These are phyloP conservation scores for Amorphotheca resinae DNA, from an alignment of 495 filamentous ascomycete species.

Conservation along the genomic window DNA sequence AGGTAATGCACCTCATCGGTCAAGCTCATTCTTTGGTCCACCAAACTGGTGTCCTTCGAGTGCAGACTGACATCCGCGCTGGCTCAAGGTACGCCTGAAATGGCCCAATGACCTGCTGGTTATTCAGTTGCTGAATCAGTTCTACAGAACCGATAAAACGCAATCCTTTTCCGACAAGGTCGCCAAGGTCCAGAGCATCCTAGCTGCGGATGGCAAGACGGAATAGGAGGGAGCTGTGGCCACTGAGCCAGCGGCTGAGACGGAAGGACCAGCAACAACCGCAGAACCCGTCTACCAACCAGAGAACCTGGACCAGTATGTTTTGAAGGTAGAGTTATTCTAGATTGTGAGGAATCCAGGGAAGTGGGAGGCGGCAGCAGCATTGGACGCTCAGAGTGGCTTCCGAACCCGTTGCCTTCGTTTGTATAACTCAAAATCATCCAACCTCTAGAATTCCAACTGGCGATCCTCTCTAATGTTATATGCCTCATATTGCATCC, in stretches of 20 bases:
- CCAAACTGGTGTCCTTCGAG: conserved; percentile 61
- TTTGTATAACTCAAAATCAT: too few species aligned
- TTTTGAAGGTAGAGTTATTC: background rate
- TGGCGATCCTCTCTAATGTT: too few species aligned
- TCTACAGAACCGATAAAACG: conserved; percentile 50
- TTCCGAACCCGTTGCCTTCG: too few species aligned
- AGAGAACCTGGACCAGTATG: conserved; percentile 1
- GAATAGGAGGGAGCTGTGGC: background rate
- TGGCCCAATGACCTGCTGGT: background rate
- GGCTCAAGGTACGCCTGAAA: conserved; percentile 55
- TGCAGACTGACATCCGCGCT: conserved; percentile 81
- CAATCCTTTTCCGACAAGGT: conserved; percentile 59
- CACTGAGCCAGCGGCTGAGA: background rate
- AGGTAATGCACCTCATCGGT: conserved; percentile 78
- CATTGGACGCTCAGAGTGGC: too few species aligned
- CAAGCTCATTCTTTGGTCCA: conserved; percentile 83
- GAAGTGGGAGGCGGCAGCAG: too few species aligned
- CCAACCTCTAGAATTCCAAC: too few species aligned
- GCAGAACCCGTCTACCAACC: background rate
- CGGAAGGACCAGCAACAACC: background rate
- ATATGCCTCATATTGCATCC: too few species aligned
- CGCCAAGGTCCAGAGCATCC: conserved; percentile 43
- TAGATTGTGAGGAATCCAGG: too few species aligned
- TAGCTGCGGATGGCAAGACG: conserved; percentile 23
- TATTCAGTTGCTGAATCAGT: background rate